Conservation (phyloP, 345 rosid genomes). For the Aurinia saxatilis region DNA sequence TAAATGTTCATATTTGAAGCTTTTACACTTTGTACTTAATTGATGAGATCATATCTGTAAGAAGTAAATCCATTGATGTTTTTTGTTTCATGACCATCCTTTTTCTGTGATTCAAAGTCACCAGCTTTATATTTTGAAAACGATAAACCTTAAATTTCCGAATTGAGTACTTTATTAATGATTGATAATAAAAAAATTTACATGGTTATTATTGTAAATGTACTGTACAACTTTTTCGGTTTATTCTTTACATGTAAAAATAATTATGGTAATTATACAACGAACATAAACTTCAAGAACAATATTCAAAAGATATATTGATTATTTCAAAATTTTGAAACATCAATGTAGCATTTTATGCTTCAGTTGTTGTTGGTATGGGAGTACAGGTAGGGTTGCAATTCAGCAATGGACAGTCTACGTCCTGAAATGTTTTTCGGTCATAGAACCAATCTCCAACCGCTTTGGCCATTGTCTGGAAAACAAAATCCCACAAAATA, state of each 20-base stretch:
- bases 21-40: slow-evolving; percentile 12
- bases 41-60: slow-evolving; percentile 13
- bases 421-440: slow-evolving; percentile 45
- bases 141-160: too few relatives aligned
- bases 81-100: neutral
- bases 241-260: neutral
- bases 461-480: slow-evolving; percentile 77
- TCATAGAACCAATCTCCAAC: slow-evolving; percentile 84
- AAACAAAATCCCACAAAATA: neutral
- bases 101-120: neutral
- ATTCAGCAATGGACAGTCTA: slow-evolving; percentile 68
- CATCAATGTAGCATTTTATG: neutral
- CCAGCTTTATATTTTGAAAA: too few relatives aligned
- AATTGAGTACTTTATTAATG: too few relatives aligned
- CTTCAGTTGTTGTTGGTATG: slow-evolving; percentile 30
- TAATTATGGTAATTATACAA: neutral
- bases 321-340: neutral
- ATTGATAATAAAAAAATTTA: neutral
- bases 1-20: neutral
- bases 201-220: neutral
- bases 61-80: slow-evolving; percentile 13
- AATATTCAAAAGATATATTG: slow-evolving; percentile 1
- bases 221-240: neutral
- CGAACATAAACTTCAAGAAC: neutral
- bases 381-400: slow-evolving; percentile 87